Evolutionary conservation across 225 moss, liverwort and hornwort genomes (phyloP), one percentile per base, ranked within the genome.

Genomic region (Sphagnum contortum): DNA sequence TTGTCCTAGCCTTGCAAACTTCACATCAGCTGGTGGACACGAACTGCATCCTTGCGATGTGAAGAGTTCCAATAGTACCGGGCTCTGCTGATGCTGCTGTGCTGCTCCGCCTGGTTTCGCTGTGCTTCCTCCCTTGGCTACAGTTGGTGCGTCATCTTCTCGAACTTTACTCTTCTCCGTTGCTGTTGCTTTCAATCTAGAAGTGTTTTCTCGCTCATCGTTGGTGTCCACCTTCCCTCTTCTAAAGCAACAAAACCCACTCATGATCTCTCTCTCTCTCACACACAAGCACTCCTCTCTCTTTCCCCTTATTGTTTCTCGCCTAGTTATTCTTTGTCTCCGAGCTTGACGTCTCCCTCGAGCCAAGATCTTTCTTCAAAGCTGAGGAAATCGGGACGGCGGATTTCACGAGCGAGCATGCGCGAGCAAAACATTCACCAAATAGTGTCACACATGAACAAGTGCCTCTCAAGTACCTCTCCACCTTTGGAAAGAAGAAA

Each of bases 41-140:
- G 95, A 88, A 72, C 86, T 96, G 71, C 92, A 96, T 44, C 95
- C 95, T 68, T 96, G 95, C 13, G 95, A 88, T 64, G 95, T 90
- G 68, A 96, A 96, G 47, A 88, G 69, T 65, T 96, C 95, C 57
- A 96, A 69, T 45, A 96, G 66, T 12, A 96, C 85, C 44, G 88
- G 79, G 64, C 92, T 88, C 74, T 74, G 85, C 50, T 73, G 80
- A 71, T 14, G 87, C 79, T 67, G 80, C 45, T 80, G 58, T 70
- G 4, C 53, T 52, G 9, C 2, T 49, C 47, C 14, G n/a, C 57
- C 12, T 57, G 6, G 57, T 9, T 48, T 59, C 83, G 48, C 52
- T 52, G 52, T 9, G 6, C 11, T 57, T 45, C 65, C 72, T 69
- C 72, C 79, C 70, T 60, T 64, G 57, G 48, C 68, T 44, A 72